phyloP scores from a whole-genome alignment of 176 grass and related monocot genomes.

The Phoenix roebelenii region DNA sequence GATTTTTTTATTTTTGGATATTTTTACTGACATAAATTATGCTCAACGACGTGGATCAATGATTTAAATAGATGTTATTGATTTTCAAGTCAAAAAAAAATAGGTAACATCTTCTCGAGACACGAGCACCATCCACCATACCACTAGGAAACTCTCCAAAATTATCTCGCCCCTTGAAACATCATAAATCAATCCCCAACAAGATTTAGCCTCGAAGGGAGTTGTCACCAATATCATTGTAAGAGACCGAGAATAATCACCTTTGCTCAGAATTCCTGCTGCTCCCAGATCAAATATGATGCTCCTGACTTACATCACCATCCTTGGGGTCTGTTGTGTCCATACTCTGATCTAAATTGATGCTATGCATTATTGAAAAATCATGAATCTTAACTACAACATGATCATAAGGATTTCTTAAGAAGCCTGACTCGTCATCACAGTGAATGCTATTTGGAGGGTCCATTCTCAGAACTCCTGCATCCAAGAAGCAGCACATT shows the following conservation, averaged over 20 bases:
- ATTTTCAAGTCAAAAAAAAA: too few relatives aligned
- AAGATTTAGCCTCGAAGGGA: not conserved
- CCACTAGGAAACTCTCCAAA: too few relatives aligned
- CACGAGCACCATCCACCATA: too few relatives aligned
- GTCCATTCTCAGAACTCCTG: slow-evolving; percentile 28
- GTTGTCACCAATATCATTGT: not conserved
- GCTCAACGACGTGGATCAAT: too few relatives aligned
- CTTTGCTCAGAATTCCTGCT: not conserved
- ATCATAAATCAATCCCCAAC: not conserved
- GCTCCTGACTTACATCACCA: not conserved
- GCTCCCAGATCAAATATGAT: not conserved
- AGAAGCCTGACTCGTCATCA: slow-evolving; percentile 27
- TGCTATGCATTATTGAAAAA: too few relatives aligned
- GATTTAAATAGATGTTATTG: too few relatives aligned
- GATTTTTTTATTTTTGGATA: too few relatives aligned
- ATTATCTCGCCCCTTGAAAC: too few relatives aligned
- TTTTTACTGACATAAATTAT: too few relatives aligned
- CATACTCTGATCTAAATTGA: not conserved
- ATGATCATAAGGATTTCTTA: slow-evolving; percentile 11
- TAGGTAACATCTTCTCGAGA: too few relatives aligned
- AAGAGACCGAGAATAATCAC: not conserved
- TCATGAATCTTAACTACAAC: slow-evolving; percentile 3
- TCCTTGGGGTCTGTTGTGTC: not conserved
- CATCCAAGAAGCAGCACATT: slow-evolving; percentile 35
- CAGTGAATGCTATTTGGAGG: slow-evolving; percentile 24